Evolutionary conservation across 176 grass and related monocot species (phyloP), one percentile per base, ranked within the genome.

Genomic region (Zea luxurians): DNA sequence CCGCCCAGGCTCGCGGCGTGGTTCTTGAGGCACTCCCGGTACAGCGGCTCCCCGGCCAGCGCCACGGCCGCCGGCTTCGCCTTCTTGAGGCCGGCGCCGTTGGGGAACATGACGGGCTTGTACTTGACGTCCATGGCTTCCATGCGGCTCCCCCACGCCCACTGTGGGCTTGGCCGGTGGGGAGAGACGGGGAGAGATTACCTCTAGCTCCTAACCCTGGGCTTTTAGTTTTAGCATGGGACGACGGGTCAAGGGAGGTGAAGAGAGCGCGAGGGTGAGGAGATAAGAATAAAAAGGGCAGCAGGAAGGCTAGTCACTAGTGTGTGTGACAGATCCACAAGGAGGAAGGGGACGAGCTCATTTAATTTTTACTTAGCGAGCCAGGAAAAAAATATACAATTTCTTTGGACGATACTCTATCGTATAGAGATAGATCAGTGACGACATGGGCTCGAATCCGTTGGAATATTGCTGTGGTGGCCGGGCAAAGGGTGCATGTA

Each of bases 11-110:
- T 89, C 38, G 96, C 92, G 12, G 96, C 92, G 83, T 99, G 96
- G 86, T 99, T 99, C 92, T 93, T 92, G 37, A 99, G 90, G 84
- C 96, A 99, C 90, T 99, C 96, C 2, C 86, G 78, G 92, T 93
- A 96, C n/a, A 85, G 54, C 10, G 66, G 82, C 61, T 80, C 85
- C 1, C 5, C 75, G 4, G 36, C 41, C 57, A 80, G 49, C 66
- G 75, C 54, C 45, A 49, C 70, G 5, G 77, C 63, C 59, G 76
- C 55, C 60, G 70, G 87, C 71, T 90, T 73, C 46, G 73, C 69
- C 76, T 91, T 99, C 82, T 91, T 93, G 52, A 90, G 74, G 48
- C 78, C 83, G 49, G 7, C 77, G 71, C 96, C 96, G 85, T 98
- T 98, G 85, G 92, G 83, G 85, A 90, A 94, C 70, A 76, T 6